A percentile compares a stretch with the other conserved stretches of the same genome.
These are phyloP conservation scores for Curvularia hawaiiensis DNA, from an alignment of 2,329 filamentous ascomycete species.

Conservation along the genomic window DNA sequence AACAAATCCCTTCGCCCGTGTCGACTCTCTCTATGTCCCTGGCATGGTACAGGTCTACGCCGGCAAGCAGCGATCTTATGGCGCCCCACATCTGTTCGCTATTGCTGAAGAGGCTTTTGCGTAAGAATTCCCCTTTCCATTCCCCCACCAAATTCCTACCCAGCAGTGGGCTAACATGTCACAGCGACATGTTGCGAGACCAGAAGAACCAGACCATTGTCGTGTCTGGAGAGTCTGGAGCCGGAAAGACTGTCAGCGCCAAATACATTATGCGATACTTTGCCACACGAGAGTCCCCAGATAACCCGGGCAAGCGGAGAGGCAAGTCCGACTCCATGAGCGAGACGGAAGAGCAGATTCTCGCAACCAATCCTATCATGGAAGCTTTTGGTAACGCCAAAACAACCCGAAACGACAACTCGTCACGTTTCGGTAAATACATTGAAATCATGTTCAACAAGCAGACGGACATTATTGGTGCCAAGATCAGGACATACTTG, in stretches of 20 bases:
- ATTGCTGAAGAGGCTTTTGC: slow-evolving; percentile 99
- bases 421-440: slow-evolving; percentile 98
- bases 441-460: slow-evolving; percentile 99
- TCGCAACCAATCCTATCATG: slow-evolving; percentile 99
- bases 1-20: slow-evolving; percentile 95
- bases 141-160: background rate
- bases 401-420: slow-evolving; percentile 99
- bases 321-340: slow-evolving; percentile 82
- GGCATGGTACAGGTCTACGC: slow-evolving; percentile 99
- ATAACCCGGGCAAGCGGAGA: slow-evolving; percentile 81
- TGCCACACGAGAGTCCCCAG: slow-evolving; percentile 92
- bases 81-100: slow-evolving; percentile 96
- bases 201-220: slow-evolving; percentile 97
- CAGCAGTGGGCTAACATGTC: slow-evolving; percentile 22
- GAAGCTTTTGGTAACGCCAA: slow-evolving; percentile 99
- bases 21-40: slow-evolving; percentile 97
- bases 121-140: slow-evolving; percentile 58
- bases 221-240: slow-evolving; percentile 98
- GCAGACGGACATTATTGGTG: slow-evolving; percentile 93
- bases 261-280: slow-evolving; percentile 99
- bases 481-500: slow-evolving; percentile 94
- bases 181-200: slow-evolving; percentile 94
- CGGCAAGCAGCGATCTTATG: slow-evolving; percentile 92
- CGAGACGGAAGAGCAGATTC: slow-evolving; percentile 96
- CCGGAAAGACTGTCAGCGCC: slow-evolving; percentile 97